Percentiles rank a stretch among this genome's conserved stretches.
Conservation (phyloP, 2,329 filamentous ascomycete species). For the Pseudocercospora crystallina region DNA sequence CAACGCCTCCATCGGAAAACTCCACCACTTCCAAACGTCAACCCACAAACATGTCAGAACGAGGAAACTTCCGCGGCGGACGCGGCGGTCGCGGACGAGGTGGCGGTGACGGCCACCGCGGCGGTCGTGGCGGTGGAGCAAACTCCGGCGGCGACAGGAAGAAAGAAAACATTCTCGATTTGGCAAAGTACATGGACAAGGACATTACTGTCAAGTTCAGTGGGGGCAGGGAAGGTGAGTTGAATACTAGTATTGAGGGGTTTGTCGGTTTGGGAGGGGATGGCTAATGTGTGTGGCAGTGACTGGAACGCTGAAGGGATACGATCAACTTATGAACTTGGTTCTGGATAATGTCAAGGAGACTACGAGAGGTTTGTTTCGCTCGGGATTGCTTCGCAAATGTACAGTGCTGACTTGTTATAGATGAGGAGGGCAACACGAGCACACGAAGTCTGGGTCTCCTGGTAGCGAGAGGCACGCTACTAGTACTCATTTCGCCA, state of each 20-base stretch:
- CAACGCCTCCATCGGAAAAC: no score
- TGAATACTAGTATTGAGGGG: background rate
- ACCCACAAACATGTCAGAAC: conserved; percentile 52
- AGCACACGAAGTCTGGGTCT: conserved; percentile 77
- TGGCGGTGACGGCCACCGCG: conserved; percentile 36
- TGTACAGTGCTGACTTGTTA: conserved; percentile 7
- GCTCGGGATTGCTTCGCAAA: background rate
- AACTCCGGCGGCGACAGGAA: conserved; percentile 59
- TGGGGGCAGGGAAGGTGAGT: conserved; percentile 79
- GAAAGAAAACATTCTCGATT: conserved; percentile 97
- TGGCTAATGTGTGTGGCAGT: conserved; percentile 53
- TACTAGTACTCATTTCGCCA: conserved; percentile 89
- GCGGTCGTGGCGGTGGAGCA: conserved; percentile 36
- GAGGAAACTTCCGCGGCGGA: conserved; percentile 52
- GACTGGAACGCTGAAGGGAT: conserved; percentile 86
- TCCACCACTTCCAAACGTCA: conserved; percentile 4
- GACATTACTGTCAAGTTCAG: conserved; percentile 94
- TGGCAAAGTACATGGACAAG: conserved; percentile 97
- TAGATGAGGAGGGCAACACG: conserved; percentile 92
- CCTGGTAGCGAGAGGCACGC: conserved; percentile 85
- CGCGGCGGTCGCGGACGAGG: conserved; percentile 43
- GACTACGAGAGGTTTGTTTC: conserved; percentile 70
- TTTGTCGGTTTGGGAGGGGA: background rate
- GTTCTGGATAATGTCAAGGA: conserved; percentile 94
- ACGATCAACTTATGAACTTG: conserved; percentile 96